Percentiles rank a stretch among this genome's conserved stretches.
Evolutionary conservation across 306 rosid species (phyloP).

Genomic region (Mimosa bimucronata): DNA sequence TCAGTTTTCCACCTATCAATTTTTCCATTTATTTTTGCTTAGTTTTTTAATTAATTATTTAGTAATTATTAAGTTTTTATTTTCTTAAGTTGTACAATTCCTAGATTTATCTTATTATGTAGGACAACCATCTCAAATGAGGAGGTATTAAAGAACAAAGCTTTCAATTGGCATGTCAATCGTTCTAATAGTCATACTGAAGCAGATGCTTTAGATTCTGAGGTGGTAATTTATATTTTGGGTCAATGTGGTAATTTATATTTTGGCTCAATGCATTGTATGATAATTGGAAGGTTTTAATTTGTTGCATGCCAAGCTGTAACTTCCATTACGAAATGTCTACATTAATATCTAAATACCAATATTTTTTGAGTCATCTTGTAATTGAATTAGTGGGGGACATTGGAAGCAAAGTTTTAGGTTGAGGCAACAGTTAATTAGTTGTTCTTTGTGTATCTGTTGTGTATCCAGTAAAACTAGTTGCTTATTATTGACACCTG

Average conservation of each 20-base stretch:
- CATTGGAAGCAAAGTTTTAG: too few species aligned
- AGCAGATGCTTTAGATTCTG: conserved; percentile 54
- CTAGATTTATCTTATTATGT: conserved; percentile 41
- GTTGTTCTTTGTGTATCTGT: too few species aligned
- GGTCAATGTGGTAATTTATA: too few species aligned
- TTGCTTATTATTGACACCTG: too few species aligned
- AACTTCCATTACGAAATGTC: neutral
- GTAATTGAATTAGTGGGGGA: too few species aligned
- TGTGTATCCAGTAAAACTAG: too few species aligned
- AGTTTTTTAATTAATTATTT: neutral
- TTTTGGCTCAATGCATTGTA: conserved; percentile 7
- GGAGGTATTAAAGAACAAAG: conserved; percentile 57
- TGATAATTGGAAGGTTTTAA: conserved; percentile 8
- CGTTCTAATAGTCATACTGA: conserved; percentile 41
- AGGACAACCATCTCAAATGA: conserved; percentile 64
- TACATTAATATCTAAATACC: too few species aligned
- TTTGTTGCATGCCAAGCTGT: neutral
- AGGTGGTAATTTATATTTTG: too few species aligned
- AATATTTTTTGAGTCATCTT: too few species aligned
- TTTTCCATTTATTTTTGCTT: neutral
- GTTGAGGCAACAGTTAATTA: too few species aligned
- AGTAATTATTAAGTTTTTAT: conserved; percentile 15
- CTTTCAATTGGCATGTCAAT: conserved; percentile 41
- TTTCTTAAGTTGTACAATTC: conserved; percentile 5
- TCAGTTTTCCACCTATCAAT: neutral